phyloP scores from a whole-genome alignment of 768 basidiomycete species.

The Roridomyces roridus region DNA sequence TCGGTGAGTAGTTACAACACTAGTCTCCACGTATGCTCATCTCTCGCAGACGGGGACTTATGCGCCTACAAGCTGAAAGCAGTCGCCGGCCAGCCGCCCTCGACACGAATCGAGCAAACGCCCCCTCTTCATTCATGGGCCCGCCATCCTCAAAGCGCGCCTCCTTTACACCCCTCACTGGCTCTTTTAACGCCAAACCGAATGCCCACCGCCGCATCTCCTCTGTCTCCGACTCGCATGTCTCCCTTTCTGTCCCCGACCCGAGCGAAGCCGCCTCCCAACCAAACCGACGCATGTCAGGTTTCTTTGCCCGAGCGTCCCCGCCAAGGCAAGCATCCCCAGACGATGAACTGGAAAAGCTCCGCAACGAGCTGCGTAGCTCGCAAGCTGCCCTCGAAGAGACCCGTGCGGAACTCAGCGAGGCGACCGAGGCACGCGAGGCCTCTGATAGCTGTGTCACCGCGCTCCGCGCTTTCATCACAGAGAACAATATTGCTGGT shows the following conservation, averaged over 20 bases:
- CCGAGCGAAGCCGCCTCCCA: slow-evolving; percentile 39
- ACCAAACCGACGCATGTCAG: slow-evolving; percentile 50
- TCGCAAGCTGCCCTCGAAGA: slow-evolving; percentile 68
- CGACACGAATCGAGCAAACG: slow-evolving; percentile 61
- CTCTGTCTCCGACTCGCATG: slow-evolving; percentile 70
- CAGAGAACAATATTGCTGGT: slow-evolving; percentile 63
- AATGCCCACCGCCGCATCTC: slow-evolving; percentile 73
- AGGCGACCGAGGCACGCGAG: slow-evolving; percentile 83
- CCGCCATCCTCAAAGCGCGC: slow-evolving; percentile 70
- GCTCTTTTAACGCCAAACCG: slow-evolving; percentile 43
- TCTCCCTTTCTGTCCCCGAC: slow-evolving; percentile 37
- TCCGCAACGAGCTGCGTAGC: slow-evolving; percentile 64
- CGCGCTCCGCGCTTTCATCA: slow-evolving; percentile 83
- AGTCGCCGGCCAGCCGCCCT: slow-evolving; percentile 60
- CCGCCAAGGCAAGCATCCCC: slow-evolving; percentile 39
- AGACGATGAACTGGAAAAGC: slow-evolving; percentile 54
- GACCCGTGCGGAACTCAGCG: slow-evolving; percentile 69
- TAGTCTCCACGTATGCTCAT: slow-evolving; percentile 2
- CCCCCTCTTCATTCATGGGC: slow-evolving; percentile 39
- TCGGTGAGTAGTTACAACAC: slow-evolving; percentile 53
- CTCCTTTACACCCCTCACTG: slow-evolving; percentile 77
- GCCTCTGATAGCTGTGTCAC: slow-evolving; percentile 88
- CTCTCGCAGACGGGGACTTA: slow-evolving; percentile 71
- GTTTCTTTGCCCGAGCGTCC: slow-evolving; percentile 57
- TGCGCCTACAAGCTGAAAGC: slow-evolving; percentile 87